phyloP scores from a whole-genome alignment of 2,329 filamentous ascomycete genomes.

The Cladorrhinum sp. region DNA sequence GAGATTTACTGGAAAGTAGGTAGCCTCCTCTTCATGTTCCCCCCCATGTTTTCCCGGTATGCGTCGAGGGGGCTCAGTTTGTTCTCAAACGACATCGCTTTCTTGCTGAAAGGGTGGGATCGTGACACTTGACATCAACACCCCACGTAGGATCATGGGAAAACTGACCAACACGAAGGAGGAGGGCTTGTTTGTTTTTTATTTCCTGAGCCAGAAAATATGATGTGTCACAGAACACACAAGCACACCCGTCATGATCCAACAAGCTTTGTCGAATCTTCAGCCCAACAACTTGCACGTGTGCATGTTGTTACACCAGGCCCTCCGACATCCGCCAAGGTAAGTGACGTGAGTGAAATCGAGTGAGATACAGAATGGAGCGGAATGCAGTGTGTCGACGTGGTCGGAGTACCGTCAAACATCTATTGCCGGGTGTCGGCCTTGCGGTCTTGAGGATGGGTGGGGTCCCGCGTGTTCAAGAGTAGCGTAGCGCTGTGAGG shows the following conservation, averaged over 20 bases:
- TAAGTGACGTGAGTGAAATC: background rate
- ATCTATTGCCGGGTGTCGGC: slow-evolving; percentile 22
- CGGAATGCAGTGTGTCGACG: background rate
- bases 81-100: slow-evolving; percentile 7
- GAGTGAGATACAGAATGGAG: background rate
- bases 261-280: background rate
- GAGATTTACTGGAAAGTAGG: background rate
- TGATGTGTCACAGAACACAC: background rate
- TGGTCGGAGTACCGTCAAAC: slow-evolving; percentile 11
- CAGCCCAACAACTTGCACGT: background rate
- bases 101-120: background rate
- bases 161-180: background rate
- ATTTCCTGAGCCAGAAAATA: background rate
- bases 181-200: background rate
- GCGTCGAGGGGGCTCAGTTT: background rate
- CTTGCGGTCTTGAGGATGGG: slow-evolving; percentile 20
- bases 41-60: slow-evolving; percentile 9
- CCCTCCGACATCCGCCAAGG: background rate
- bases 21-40: background rate
- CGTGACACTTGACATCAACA: background rate
- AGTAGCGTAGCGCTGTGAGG: slow-evolving; percentile 12
- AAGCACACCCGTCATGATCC: background rate
- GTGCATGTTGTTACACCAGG: background rate
- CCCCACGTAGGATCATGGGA: background rate
- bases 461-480: background rate